Conservation (phyloP, 805 yeast genomes). For the Saccharomyces paradoxus region DNA sequence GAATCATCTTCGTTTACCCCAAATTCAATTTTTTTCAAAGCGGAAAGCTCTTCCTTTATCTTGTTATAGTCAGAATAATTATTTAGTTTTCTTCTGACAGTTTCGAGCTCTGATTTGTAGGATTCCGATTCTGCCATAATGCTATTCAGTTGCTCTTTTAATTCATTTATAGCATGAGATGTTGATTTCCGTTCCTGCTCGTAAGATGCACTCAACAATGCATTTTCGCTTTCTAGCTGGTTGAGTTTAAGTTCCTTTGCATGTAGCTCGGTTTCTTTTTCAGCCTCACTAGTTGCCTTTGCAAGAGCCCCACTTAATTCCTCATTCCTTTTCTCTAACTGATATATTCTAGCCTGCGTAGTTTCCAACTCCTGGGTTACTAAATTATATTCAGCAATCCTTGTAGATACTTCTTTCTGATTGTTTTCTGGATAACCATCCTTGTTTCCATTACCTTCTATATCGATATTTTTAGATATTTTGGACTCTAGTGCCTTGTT, state of each 20-base stretch:
- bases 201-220: conserved; percentile 30
- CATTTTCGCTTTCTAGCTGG: conserved; percentile 64
- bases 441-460: conserved; percentile 30
- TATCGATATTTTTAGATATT: conserved; percentile 47
- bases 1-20: conserved; percentile 37
- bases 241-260: conserved; percentile 36
- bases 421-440: conserved; percentile 13
- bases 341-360: conserved; percentile 56
- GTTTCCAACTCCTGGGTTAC: conserved; percentile 69
- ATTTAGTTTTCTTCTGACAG: conserved; percentile 42
- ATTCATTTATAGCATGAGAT: conserved; percentile 11
- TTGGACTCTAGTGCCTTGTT: conserved; percentile 63
- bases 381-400: conserved; percentile 47
- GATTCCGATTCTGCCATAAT: conserved; percentile 41
- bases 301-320: conserved; percentile 61
- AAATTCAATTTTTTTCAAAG: conserved; percentile 68
- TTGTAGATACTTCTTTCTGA: conserved; percentile 18
- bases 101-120: conserved; percentile 42
- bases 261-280: conserved; percentile 35
- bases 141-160: conserved; percentile 32
- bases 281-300: conserved; percentile 40
- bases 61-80: conserved; percentile 68
- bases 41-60: conserved; percentile 63
- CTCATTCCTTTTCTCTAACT: conserved; percentile 71
- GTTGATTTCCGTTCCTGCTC: conserved; percentile 22